These are phyloP conservation scores for Phytophthora tubulina DNA, from an alignment of 352 stramenopile species.

Conservation along the genomic window DNA sequence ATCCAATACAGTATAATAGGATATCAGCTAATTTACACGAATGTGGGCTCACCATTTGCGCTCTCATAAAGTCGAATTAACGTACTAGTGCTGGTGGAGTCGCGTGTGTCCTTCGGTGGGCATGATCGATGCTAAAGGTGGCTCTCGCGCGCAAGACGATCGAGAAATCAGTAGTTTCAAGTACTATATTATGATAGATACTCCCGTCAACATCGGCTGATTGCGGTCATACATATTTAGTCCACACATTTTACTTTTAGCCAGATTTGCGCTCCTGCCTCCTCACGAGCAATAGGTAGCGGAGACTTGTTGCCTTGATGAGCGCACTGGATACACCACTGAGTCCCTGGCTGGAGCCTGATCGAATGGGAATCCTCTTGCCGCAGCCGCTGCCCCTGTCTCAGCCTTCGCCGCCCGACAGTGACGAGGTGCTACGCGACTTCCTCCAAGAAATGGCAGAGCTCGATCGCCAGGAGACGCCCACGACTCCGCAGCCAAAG, in stretches of 20 bases:
- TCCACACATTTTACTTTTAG: conserved; percentile 27
- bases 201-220: conserved; percentile 5
- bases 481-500: conserved; percentile 10
- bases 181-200: too few relatives aligned
- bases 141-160: too few relatives aligned
- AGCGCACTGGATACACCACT: conserved; percentile 1
- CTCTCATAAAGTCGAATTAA: too few relatives aligned
- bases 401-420: conserved; percentile 19
- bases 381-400: conserved; percentile 21
- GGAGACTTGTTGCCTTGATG: neutral
- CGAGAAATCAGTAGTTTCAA: too few relatives aligned
- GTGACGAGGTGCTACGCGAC: conserved; percentile 27
- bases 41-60: too few relatives aligned
- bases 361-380: conserved; percentile 12
- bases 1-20: neutral
- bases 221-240: conserved; percentile 7
- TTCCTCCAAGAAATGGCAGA: conserved; percentile 53
- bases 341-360: neutral
- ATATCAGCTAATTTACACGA: too few relatives aligned
- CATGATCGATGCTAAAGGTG: too few relatives aligned
- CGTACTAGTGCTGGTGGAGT: too few relatives aligned
- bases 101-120: too few relatives aligned
- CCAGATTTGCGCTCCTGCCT: conserved; percentile 22
- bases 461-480: conserved; percentile 43
- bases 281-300: neutral